A percentile compares a stretch with the other conserved stretches of the same genome.
Evolutionary conservation across 2,329 filamentous ascomycete genomes (phyloP).

Genomic region (Sporothrix schenckii): DNA sequence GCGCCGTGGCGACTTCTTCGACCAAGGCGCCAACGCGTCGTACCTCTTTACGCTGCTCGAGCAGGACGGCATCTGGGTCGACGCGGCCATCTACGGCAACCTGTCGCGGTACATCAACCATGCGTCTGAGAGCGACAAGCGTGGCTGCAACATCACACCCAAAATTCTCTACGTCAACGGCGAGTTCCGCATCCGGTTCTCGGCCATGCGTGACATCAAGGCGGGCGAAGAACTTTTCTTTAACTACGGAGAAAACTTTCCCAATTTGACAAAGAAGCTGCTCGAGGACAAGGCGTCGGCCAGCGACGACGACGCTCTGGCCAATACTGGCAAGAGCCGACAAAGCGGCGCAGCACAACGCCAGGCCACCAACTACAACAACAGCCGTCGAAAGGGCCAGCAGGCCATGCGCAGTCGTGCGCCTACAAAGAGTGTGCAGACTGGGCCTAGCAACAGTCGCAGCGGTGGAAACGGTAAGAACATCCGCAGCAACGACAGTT

Average conservation of each 20-base stretch:
- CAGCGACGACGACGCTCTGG: conserved; percentile 31
- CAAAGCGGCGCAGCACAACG: background rate
- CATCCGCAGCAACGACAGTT: conserved; percentile 16
- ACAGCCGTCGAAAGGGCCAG: conserved; percentile 22
- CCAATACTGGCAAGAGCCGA: conserved; percentile 3
- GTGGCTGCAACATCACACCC: conserved; percentile 64
- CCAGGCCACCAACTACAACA: background rate
- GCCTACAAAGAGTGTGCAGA: conserved; percentile 28
- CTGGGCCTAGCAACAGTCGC: conserved; percentile 7
- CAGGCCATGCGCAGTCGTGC: conserved; percentile 23
- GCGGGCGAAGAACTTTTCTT: conserved; percentile 79
- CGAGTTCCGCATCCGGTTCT: conserved; percentile 75
- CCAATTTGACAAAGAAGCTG: conserved; percentile 60
- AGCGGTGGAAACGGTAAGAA: background rate
- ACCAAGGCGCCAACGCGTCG: conserved; percentile 65
- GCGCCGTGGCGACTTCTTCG: conserved; percentile 61
- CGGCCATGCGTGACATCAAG: conserved; percentile 66
- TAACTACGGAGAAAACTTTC: conserved; percentile 73
- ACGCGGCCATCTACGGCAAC: conserved; percentile 76
- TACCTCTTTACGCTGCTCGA: conserved; percentile 65
- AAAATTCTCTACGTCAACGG: conserved; percentile 73
- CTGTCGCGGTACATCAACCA: conserved; percentile 85
- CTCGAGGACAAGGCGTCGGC: conserved; percentile 48
- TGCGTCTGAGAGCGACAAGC: conserved; percentile 55
- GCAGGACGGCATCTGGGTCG: conserved; percentile 67